Evolutionary conservation across 176 grass and related monocot genomes (phyloP).

Genomic region (Aegilops umbellulata): DNA sequence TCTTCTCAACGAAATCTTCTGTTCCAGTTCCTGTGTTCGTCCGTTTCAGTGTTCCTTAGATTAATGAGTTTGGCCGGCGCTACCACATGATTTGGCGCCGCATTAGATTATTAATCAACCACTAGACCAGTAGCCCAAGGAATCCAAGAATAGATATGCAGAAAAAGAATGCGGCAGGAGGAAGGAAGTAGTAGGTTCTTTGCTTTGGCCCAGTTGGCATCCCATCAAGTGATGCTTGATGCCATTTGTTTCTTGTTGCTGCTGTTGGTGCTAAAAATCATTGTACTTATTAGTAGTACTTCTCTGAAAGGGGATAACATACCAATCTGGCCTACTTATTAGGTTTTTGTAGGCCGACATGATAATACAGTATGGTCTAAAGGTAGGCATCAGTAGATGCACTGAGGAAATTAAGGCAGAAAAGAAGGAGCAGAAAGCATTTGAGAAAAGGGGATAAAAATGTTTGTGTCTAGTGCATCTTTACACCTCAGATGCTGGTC

Average conservation of each 20-base stretch:
- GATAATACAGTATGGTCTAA: conserved; percentile 1
- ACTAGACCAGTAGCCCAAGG: conserved; percentile 22
- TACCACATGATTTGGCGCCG: not conserved
- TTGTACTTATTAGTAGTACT: not conserved
- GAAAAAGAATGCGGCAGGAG: conserved; percentile 10
- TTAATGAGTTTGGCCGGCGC: not conserved
- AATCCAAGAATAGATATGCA: conserved; percentile 30
- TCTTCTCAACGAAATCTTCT: conserved; percentile 7
- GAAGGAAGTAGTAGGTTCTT: conserved; percentile 38
- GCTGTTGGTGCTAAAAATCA: conserved; percentile 27
- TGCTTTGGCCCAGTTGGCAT: conserved; percentile 43
- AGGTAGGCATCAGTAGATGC: conserved; percentile 36
- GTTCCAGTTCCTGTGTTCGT: conserved; percentile 31
- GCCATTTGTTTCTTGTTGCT: conserved; percentile 33
- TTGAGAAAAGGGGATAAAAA: not conserved
- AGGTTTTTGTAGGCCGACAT: not conserved
- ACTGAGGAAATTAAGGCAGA: conserved; percentile 28
- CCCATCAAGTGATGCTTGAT: conserved; percentile 43
- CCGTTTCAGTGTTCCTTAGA: not conserved
- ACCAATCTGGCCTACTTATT: conserved; percentile 26
- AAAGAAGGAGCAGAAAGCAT: conserved; percentile 29
- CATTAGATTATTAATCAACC: conserved; percentile 1
- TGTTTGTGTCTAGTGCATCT: conserved; percentile 25
- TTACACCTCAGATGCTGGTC: conserved; percentile 27
- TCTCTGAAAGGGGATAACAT: conserved; percentile 16